phyloP scores from a whole-genome alignment of 164 flowering plant genomes.

The Vitis cinerea region DNA sequence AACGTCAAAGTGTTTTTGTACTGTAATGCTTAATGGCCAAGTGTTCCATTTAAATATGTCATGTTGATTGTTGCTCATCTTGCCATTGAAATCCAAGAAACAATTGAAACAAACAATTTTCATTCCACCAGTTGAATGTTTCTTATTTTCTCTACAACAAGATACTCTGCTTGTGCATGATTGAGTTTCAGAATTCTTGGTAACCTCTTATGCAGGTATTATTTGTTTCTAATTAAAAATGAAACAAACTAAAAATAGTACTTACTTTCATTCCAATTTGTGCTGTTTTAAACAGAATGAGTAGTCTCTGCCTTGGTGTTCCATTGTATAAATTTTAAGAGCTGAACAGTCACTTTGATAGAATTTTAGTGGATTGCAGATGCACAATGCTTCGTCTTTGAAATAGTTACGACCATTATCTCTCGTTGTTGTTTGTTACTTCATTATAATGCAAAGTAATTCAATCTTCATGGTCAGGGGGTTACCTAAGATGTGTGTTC shows the following conservation, averaged over 20 bases:
- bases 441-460: too few relatives aligned
- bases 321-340: not conserved
- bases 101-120: not conserved
- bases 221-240: not conserved
- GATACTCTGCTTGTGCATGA: not conserved
- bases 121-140: not conserved
- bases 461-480: too few relatives aligned
- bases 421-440: too few relatives aligned
- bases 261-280: not conserved
- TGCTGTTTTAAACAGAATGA: not conserved
- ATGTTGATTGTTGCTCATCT: not conserved
- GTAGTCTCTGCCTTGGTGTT: not conserved
- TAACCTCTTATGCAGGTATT: not conserved
- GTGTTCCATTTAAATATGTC: not conserved
- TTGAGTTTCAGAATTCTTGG: not conserved
- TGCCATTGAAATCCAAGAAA: not conserved
- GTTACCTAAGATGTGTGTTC: too few relatives aligned
- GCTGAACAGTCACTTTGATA: not conserved
- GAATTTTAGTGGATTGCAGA: too few relatives aligned
- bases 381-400: not conserved
- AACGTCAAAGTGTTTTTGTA: not conserved
- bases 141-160: not conserved
- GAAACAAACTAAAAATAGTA: not conserved
- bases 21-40: not conserved
- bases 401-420: too few relatives aligned